Evolutionary conservation across 139 green algal genomes (phyloP), one percentile per base, ranked within the genome.

Genomic region (Diplosphaera chodatii): DNA sequence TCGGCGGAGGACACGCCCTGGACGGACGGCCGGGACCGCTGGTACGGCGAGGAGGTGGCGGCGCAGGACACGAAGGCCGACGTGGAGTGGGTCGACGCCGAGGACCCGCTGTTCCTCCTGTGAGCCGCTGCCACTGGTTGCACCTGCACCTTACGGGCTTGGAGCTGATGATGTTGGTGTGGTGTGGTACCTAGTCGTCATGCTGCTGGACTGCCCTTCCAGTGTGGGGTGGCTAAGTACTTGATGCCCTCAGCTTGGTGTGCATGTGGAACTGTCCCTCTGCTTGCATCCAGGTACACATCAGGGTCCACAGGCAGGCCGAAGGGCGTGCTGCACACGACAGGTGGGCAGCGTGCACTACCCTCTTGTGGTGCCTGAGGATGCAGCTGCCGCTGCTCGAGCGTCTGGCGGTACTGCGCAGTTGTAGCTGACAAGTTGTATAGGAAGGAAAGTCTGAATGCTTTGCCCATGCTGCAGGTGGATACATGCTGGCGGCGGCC

Each of bases 291-390:
- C 65, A 88, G 96, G 29, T 98, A 98, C 88, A 98, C 94, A n/a
- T 89, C 78, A 1, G 94, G 94, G 27, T 92, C 81, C 71, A 99
- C 94, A 76, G 95, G 95, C 64, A 91, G 93, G 74, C 95, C 95
- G 69, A 99, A 99, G 90, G 91, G 91, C n/a, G 91, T 98, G 37
- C 66, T 96, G 34, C 94, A 98, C 85, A 94, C 87, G 31, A 97
- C 90, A 31, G 77, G 84, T 88, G 40, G 27, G 48, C 10, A 3
- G 4, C 55, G 10, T 18, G 6, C 22, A 18, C 4, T 30, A 18
- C 55, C 4, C 55, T 64, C 55, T 15, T 4, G 21, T n/a, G 15
- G 55, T n/a, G n/a, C n/a, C n/a, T n/a, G n/a, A n/a, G n/a, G n/a
- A n/a, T n/a, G n/a, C n/a, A n/a, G n/a, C n/a, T n/a, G n/a, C n/a